Percentiles rank a stretch among this genome's conserved stretches.
phyloP scores from a whole-genome alignment of 495 filamentous ascomycete species.

The Annulohypoxylon nitens region DNA sequence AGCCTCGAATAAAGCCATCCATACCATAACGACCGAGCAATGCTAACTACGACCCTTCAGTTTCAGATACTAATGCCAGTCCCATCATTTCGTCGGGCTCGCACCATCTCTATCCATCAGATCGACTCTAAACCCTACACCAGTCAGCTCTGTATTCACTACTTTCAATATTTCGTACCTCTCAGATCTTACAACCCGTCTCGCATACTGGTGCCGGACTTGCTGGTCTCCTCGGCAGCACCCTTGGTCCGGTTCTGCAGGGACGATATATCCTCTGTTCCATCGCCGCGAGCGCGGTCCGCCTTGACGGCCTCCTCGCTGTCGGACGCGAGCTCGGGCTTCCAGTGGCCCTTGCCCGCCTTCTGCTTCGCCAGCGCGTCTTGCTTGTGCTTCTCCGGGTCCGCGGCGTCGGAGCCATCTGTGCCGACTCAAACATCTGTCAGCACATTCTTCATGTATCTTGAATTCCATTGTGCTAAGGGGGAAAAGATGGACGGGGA shows the following conservation, averaged over 20 bases:
- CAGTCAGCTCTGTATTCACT: constrained; percentile 26
- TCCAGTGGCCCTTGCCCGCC: constrained; percentile 84
- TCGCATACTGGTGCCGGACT: constrained; percentile 61
- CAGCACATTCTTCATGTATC: constrained; percentile 12
- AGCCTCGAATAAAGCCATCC: constrained; percentile 17
- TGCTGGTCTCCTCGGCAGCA: constrained; percentile 61
- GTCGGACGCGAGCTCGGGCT: constrained; percentile 79
- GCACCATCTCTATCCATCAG: constrained; percentile 30
- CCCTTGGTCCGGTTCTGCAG: constrained; percentile 67
- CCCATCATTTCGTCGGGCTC: constrained; percentile 13
- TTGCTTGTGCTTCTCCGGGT: constrained; percentile 79
- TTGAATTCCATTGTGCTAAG: too few relatives aligned
- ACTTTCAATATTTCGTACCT: neutral
- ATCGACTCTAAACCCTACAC: constrained; percentile 19
- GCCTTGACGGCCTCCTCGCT: constrained; percentile 82
- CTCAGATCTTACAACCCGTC: constrained; percentile 55
- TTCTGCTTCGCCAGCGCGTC: constrained; percentile 76
- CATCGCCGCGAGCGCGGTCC: constrained; percentile 52
- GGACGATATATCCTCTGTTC: constrained; percentile 52
- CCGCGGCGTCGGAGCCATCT: constrained; percentile 49
- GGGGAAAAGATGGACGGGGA: too few relatives aligned
- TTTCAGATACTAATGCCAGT: neutral
- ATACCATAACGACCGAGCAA: constrained; percentile 28
- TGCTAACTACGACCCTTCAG: constrained; percentile 8
- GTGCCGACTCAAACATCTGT: neutral